Evolutionary conservation across 2,329 filamentous ascomycete species (phyloP), one percentile per base, ranked within the genome.

Genomic region (Zasmidium cellare): DNA sequence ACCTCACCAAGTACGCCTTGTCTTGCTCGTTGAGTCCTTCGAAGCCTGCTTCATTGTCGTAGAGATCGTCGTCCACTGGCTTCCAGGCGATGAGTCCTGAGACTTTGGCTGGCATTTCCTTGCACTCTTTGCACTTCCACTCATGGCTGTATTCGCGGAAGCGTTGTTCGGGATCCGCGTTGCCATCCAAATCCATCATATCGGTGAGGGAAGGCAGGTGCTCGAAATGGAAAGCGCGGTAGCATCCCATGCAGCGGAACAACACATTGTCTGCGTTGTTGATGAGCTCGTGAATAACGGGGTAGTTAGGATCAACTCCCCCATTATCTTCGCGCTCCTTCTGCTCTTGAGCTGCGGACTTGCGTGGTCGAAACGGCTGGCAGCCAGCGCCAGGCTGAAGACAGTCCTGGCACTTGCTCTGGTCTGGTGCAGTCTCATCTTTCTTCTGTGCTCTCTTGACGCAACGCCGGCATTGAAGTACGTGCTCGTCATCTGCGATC

Each of bases 1-100:
- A 97, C 71, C 94, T 96, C 66, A 99, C 77, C 2, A 99, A 82
- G 69, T 97, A 99, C 65, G 97, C 91, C 64, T 92, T 92, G n/a
- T 89, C 81, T 55, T 91, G 88, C 68, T 94, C 88, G 11, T 76
- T 74, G n/a, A 90, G 76, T 53, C 83, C 76, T 24, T 84, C 76
- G 49, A 81, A 80, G 1, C 78, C 76, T 53, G 81, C 77, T 1
- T 82, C 84, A 3, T 79, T 70, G 14, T 76, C 73, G 65, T 88
- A 87, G 1, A 74, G 75, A 12, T 84, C 79, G 22, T 82, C 76
- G 65, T 89, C 78, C 0, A 79, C 72, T 0, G 91, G 91, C 58
- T 93, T 86, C 94, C 94, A 99, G 14, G 93, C 92, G 53, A 97
- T 87, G 5, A 99, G 75, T n/a, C 81, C 80, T 57, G 89, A 84